Percentiles rank a stretch among this genome's conserved stretches.
Conservation (phyloP, 2,329 filamentous ascomycete genomes). For the Botryotinia globosa region DNA sequence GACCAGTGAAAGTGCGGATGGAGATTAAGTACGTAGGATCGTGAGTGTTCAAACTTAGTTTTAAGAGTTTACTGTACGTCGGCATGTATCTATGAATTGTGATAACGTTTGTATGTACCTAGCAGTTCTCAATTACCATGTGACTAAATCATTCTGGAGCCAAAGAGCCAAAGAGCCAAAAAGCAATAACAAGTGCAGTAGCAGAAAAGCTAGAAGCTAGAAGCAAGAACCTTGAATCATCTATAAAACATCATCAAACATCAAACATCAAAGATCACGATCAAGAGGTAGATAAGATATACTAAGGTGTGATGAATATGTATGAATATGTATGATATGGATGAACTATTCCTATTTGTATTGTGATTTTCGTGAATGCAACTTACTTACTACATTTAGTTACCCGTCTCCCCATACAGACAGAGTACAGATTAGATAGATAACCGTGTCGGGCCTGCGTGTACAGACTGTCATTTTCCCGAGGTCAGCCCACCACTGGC, state of each 20-base stretch:
- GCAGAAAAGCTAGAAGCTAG: background rate
- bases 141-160: background rate
- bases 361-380: background rate
- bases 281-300: background rate
- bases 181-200: background rate
- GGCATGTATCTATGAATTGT: background rate
- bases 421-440: background rate
- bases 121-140: background rate
- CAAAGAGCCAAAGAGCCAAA: background rate
- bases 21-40: constrained; percentile 7
- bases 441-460: background rate
- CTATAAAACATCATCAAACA: background rate
- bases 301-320: background rate
- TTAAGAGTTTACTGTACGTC: background rate
- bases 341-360: background rate
- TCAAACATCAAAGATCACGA: background rate
- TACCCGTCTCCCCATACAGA: background rate
- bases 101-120: background rate
- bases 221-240: background rate
- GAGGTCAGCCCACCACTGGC: background rate
- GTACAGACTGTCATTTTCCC: background rate
- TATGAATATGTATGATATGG: background rate
- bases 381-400: background rate
- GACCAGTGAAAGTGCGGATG: background rate
- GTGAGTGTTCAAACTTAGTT: background rate